Evolutionary conservation across 139 green algal genomes (phyloP), one percentile per base, ranked within the genome.

Genomic region (Micractinium sp.): DNA sequence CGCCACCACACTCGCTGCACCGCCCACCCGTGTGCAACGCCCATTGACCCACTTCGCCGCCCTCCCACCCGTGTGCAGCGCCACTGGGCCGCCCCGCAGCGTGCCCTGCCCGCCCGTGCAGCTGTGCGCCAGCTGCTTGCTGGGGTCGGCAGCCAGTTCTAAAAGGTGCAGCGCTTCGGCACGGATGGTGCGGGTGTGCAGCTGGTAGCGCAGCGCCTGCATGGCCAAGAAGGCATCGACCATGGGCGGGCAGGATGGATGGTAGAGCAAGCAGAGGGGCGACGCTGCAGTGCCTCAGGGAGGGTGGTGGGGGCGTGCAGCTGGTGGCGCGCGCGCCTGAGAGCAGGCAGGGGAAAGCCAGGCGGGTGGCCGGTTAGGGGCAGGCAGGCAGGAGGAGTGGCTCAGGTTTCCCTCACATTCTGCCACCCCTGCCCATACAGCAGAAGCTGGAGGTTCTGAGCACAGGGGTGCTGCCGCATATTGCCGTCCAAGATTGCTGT

Each of bases 131-230:
- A 63, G 76, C 81, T 86, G 60, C 33, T 9, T 56, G 7, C 81
- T n/a, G n/a, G 81, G 81, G 33, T 86, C 35, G 61, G 60, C n/a
- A 18, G 81, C 81, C 20, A 86, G 81, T 4, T 86, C 81, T 7
- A 86, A 20, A 15, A 66, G 13, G 18, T 5, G 56, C 18, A 61
- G 18, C 29, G 81, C 81, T 0, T 9, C 20, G 33, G 81, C n/a
- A 0, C 1, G n/a, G 1, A 36, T 35, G 22, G 33, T 36, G 19
- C n/a, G 2, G 1, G 33, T 60, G 81, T 76, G 60, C 33, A 86
- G 81, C 81, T 75, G 18, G 60, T 36, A 60, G 22, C 60, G 81
- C 60, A 86, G 81, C 7, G 60, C 20, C 81, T 86, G 81, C 39
- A 22, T 0, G 73, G n/a, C 1, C 5, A 5, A 9, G 47, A 56